Conservation (phyloP, 2,329 filamentous ascomycete species). For the Cordyceps fumosorosea region DNA sequence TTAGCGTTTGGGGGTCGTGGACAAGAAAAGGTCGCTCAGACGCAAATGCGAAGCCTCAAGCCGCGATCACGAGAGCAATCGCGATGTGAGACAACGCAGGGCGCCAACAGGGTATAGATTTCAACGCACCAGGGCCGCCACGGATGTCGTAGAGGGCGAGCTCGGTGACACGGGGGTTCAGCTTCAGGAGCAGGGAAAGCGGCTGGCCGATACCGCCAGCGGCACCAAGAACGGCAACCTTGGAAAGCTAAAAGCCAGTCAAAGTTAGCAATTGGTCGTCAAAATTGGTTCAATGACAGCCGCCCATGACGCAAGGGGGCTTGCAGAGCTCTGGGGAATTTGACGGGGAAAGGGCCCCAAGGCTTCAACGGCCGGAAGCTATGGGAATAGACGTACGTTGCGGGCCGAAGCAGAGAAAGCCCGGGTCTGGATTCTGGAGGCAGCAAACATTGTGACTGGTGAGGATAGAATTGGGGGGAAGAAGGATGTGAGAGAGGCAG, state of each 20-base stretch:
- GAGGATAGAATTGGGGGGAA: slow-evolving; percentile 9
- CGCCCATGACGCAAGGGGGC: not conserved
- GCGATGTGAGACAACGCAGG: slow-evolving; percentile 2
- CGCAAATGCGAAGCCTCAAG: slow-evolving; percentile 1
- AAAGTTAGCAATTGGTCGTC: slow-evolving; percentile 19
- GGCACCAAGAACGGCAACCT: slow-evolving; percentile 95
- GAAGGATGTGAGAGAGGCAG: slow-evolving; percentile 16
- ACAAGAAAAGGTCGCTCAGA: not conserved
- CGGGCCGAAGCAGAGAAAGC: slow-evolving; percentile 75
- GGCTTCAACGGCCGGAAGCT: not conserved
- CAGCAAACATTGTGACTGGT: slow-evolving; percentile 62
- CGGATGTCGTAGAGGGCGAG: slow-evolving; percentile 98
- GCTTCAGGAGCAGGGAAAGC: slow-evolving; percentile 94
- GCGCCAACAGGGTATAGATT: slow-evolving; percentile 10
- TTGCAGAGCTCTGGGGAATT: slow-evolving; percentile 11
- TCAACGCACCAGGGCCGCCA: slow-evolving; percentile 75
- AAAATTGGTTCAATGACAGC: not conserved
- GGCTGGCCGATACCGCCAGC: slow-evolving; percentile 98
- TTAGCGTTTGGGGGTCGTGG: not conserved
- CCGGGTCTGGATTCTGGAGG: slow-evolving; percentile 63
- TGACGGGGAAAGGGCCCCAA: not conserved
- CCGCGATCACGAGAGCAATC: not conserved
- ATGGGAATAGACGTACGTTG: slow-evolving; percentile 50
- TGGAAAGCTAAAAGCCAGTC: slow-evolving; percentile 63
- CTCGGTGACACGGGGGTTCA: slow-evolving; percentile 90